Evolutionary conservation across 108 stramenopile genomes (phyloP), one percentile per base, ranked within the genome.

Genomic region (Nitzschia sp.): DNA sequence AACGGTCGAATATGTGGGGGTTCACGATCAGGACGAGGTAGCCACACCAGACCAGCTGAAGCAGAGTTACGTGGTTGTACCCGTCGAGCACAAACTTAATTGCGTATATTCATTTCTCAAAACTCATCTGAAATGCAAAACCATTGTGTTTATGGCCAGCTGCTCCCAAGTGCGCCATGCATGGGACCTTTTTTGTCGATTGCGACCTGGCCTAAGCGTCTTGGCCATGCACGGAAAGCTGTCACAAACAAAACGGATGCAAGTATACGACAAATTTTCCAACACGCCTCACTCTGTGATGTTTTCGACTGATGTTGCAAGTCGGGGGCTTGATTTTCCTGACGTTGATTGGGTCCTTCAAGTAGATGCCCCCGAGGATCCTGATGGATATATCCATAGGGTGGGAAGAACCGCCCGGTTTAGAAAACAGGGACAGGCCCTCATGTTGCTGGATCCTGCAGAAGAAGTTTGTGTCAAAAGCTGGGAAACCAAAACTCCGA

Each of bases 151-250:
- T 76, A 80, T 99, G 66, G 92, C 96, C 4, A 88, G 94, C 30
- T 98, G 98, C 61, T 80, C 95, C 23, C 99, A 99, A 82, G 98
- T 97, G 4, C 87, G 97, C 22, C 97, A 94, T 79, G 84, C 95
- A 1, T 91, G 87, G 84, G 92, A 96, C 53, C 53, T 93, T 32
- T 93, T 99, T 31, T 93, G 97, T 71, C 80, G 89, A 33, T 41
- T 99, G 63, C 96, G 97, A 53, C 99, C 99, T 3, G 99, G 99
- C 35, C 73, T 96, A 27, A 96, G 97, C 16, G 74, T 99, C 5
- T 77, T 98, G 90, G 96, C 97, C 1, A 80, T 99, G n/a, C 99
- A 99, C 65, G 99, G 99, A n/a, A 98, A 98, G 70, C 79, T 97
- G 62, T 88, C 89, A 52, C 98, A 99, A 71, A 89, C 86, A 21